Percentiles rank a stretch among this genome's conserved stretches.
These are phyloP conservation scores for Blastocystis sp. DNA, from an alignment of 352 stramenopile genomes.

Conservation along the genomic window DNA sequence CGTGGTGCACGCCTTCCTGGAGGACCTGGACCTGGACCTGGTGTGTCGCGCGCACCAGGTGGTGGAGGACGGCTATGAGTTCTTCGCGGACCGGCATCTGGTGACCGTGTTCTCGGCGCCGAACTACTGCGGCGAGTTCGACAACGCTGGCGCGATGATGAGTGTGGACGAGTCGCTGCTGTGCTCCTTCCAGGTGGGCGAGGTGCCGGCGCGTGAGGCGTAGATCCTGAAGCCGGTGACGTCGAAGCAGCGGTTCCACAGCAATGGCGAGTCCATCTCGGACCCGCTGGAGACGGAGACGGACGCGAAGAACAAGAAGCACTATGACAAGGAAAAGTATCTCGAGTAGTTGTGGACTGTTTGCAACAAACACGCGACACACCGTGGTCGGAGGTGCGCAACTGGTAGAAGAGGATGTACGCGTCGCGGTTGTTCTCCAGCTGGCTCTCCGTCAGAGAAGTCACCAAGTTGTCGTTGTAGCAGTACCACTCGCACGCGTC, in stretches of 20 bases:
- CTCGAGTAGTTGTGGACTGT: neutral
- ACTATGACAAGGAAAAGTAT: constrained; percentile 68
- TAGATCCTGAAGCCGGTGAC: constrained; percentile 72
- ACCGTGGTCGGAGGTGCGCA: neutral
- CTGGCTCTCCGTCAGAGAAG: neutral
- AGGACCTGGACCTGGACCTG: constrained; percentile 92
- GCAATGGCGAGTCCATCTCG: constrained; percentile 25
- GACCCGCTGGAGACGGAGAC: constrained; percentile 1
- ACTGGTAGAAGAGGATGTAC: constrained; percentile 59
- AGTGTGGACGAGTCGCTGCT: constrained; percentile 88
- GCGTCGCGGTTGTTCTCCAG: constrained; percentile 48
- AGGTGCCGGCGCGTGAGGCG: neutral
- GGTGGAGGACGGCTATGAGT: constrained; percentile 99
- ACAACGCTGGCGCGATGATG: constrained; percentile 97
- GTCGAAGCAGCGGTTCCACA: constrained; percentile 55
- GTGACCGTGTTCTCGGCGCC: constrained; percentile 98
- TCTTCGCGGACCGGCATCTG: constrained; percentile 94
- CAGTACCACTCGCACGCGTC: constrained; percentile 26
- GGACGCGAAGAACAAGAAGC: constrained; percentile 5
- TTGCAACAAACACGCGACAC: neutral
- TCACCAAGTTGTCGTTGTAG: constrained; percentile 22
- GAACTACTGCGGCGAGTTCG: constrained; percentile 99
- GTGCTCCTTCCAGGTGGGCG: constrained; percentile 86
- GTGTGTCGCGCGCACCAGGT: constrained; percentile 95
- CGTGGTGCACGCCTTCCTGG: constrained; percentile 92